Conservation (phyloP, 306 rosid species). For the Ormosia semicastrata region DNA sequence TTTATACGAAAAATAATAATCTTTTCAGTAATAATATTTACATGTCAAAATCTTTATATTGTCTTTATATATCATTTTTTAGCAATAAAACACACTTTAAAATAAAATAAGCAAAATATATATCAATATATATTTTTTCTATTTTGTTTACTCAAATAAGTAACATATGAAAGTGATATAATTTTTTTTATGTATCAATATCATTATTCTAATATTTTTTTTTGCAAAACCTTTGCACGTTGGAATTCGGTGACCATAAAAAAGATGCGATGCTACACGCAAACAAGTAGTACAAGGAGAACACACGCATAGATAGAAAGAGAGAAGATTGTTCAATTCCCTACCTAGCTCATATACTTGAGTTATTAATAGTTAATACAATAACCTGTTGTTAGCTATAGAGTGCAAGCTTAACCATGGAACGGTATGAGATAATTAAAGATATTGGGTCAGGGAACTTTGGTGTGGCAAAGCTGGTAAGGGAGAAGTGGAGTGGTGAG, state of each 20-base stretch:
- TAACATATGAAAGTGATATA: too few relatives aligned
- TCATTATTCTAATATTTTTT: neutral
- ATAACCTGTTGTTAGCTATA: neutral
- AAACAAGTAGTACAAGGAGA: constrained; percentile 31
- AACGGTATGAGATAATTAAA: constrained; percentile 72
- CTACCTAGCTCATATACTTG: neutral
- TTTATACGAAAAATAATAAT: too few relatives aligned
- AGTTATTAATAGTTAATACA: neutral
- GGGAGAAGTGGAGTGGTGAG: constrained; percentile 72
- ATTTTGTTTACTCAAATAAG: too few relatives aligned
- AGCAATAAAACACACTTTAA: too few relatives aligned
- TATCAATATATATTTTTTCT: too few relatives aligned
- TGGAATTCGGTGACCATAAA: constrained; percentile 39
- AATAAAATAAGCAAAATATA: too few relatives aligned
- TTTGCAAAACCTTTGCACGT: constrained; percentile 22
- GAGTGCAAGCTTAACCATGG: constrained; percentile 48
- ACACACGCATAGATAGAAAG: neutral
- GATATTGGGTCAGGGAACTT: constrained; percentile 97
- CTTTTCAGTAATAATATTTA: too few relatives aligned
- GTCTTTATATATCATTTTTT: too few relatives aligned
- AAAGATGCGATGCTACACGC: constrained; percentile 37
- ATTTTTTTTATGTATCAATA: too few relatives aligned
- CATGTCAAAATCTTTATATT: too few relatives aligned
- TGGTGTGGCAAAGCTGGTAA: constrained; percentile 88
- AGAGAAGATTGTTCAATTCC: neutral